phyloP scores from a whole-genome alignment of 305 asterid genomes.

The Lippia alba region DNA sequence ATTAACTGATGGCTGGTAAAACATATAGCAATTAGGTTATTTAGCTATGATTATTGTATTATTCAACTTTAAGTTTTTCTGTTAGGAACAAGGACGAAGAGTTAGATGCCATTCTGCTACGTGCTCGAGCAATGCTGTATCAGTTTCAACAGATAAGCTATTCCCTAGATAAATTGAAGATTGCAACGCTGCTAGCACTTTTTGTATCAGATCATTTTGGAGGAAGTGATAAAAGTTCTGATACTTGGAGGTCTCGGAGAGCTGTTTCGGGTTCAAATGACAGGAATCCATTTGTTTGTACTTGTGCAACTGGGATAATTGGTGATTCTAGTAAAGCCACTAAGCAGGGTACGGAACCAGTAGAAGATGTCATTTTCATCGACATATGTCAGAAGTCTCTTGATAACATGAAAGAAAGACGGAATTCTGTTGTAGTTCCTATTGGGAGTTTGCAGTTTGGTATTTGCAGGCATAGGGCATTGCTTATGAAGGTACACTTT shows the following conservation, averaged over 20 bases:
- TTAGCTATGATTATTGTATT: slow-evolving; percentile 21
- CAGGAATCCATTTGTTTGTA: slow-evolving; percentile 84
- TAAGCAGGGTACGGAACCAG: slow-evolving; percentile 43
- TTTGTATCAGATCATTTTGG: slow-evolving; percentile 95
- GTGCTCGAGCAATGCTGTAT: slow-evolving; percentile 68
- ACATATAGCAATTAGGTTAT: slow-evolving; percentile 26
- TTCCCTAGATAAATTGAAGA: slow-evolving; percentile 61
- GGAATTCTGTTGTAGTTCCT: slow-evolving; percentile 75
- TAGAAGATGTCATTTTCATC: slow-evolving; percentile 57
- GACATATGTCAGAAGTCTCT: slow-evolving; percentile 79
- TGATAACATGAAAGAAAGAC: slow-evolving; percentile 59
- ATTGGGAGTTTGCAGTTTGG: slow-evolving; percentile 90
- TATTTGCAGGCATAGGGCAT: slow-evolving; percentile 92
- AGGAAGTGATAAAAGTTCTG: slow-evolving; percentile 81
- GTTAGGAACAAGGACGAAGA: slow-evolving; percentile 83
- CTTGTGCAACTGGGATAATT: slow-evolving; percentile 69
- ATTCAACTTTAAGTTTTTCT: slow-evolving; percentile 46
- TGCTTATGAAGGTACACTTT: slow-evolving; percentile 85
- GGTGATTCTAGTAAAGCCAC: slow-evolving; percentile 36
- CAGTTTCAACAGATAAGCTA: slow-evolving; percentile 67
- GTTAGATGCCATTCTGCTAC: slow-evolving; percentile 65
- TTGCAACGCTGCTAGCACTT: slow-evolving; percentile 85
- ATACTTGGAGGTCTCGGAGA: slow-evolving; percentile 67
- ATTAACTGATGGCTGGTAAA: slow-evolving; percentile 53
- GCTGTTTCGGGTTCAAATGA: slow-evolving; percentile 74